Evolutionary conservation across 2,329 filamentous ascomycete genomes (phyloP).

Genomic region (Monosporascus sp.): DNA sequence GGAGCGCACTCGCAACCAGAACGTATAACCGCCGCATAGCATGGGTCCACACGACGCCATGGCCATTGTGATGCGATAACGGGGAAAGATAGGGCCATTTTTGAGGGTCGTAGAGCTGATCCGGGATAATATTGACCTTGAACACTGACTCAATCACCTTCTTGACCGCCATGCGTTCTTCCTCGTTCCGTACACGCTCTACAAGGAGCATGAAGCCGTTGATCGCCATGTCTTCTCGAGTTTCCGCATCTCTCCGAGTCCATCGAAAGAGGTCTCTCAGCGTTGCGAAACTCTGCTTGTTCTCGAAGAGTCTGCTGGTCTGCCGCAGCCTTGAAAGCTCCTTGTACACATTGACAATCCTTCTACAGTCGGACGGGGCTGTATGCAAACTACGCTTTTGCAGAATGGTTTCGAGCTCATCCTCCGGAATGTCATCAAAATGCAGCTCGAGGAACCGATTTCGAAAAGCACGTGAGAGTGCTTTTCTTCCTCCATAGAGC

Average conservation of each 20-base stretch:
- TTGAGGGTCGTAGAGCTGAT: conserved; percentile 62
- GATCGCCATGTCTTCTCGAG: conserved; percentile 78
- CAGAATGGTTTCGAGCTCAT: conserved; percentile 86
- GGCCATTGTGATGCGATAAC: conserved; percentile 41
- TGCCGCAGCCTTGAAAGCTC: conserved; percentile 87
- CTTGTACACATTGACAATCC: conserved; percentile 90
- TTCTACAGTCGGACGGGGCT: conserved; percentile 82
- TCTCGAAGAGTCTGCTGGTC: conserved; percentile 86
- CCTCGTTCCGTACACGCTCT: conserved; percentile 86
- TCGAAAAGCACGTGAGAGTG: conserved; percentile 87
- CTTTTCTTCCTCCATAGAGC: conserved; percentile 90
- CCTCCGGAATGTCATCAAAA: conserved; percentile 95
- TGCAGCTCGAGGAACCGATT: conserved; percentile 96
- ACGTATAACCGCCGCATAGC: conserved; percentile 91
- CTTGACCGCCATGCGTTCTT: conserved; percentile 81
- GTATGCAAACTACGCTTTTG: conserved; percentile 81
- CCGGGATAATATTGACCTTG: conserved; percentile 74
- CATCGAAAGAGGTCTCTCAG: conserved; percentile 93
- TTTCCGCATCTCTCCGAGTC: conserved; percentile 80
- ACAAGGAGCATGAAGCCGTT: conserved; percentile 96
- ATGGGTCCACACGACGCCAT: conserved; percentile 84
- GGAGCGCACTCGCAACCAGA: conserved; percentile 78
- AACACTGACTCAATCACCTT: conserved; percentile 84
- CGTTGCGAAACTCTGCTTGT: conserved; percentile 96
- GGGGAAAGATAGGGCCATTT: conserved; percentile 51